phyloP scores from a whole-genome alignment of 108 stramenopile species.

The Skeletonema grethae region DNA sequence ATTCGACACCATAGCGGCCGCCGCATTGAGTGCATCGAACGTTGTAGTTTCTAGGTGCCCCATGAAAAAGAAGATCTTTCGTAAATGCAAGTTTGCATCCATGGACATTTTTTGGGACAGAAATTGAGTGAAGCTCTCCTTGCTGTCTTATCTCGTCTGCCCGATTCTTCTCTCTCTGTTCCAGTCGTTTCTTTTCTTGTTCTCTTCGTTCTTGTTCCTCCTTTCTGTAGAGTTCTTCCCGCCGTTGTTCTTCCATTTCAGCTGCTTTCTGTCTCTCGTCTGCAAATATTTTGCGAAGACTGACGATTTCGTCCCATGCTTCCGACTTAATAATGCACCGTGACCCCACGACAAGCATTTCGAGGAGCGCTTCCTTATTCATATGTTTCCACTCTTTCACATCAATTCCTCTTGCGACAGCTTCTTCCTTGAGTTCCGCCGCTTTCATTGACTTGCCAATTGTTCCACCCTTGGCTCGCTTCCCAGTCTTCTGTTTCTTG shows the following conservation, averaged over 20 bases:
- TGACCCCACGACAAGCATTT: conserved; percentile 23
- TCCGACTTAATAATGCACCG: conserved; percentile 8
- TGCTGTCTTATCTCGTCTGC: conserved; percentile 8
- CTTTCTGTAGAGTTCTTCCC: conserved; percentile 2
- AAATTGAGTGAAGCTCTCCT: not conserved
- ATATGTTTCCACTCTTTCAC: conserved; percentile 2
- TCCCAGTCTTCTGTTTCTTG: conserved; percentile 14
- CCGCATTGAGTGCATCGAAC: conserved; percentile 13
- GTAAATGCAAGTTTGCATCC: conserved; percentile 25
- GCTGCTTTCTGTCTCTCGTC: not conserved
- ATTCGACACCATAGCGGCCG: not conserved
- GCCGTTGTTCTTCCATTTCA: not conserved
- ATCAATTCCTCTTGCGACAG: conserved; percentile 18
- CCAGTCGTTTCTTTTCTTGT: conserved; percentile 8
- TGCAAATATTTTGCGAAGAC: conserved; percentile 5
- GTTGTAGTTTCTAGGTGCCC: conserved; percentile 1
- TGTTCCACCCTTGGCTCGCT: conserved; percentile 4
- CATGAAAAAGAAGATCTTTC: conserved; percentile 14
- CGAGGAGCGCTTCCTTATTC: conserved; percentile 14
- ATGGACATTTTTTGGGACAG: conserved; percentile 19
- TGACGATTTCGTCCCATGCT: conserved; percentile 18
- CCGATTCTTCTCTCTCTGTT: conserved; percentile 7
- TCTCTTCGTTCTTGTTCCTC: not conserved
- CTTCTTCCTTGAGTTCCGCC: conserved; percentile 15
- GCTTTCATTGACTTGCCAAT: conserved; percentile 10